phyloP scores from a whole-genome alignment of 2,329 filamentous ascomycete genomes.

The Penicillium sp. region DNA sequence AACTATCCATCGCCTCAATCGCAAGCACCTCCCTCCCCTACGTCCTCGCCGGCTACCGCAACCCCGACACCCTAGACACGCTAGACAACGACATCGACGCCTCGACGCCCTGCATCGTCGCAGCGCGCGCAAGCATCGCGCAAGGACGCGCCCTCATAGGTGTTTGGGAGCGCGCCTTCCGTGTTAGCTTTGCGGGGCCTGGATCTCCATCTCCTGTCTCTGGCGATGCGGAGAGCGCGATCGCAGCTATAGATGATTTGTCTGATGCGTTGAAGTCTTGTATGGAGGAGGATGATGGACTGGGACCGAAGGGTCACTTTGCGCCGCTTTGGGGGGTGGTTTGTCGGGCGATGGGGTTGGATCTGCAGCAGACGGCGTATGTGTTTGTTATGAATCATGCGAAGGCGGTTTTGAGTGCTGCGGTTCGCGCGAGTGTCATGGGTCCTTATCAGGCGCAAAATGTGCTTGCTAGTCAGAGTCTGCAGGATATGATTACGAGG shows the following conservation, averaged over 20 bases:
- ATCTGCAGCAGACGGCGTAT: conserved; percentile 54
- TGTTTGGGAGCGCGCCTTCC: conserved; percentile 58
- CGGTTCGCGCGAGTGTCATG: conserved; percentile 60
- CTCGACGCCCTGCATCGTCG: conserved; percentile 60
- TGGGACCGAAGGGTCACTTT: conserved; percentile 52
- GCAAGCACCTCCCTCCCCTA: conserved; percentile 59
- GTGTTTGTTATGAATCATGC: conserved; percentile 62
- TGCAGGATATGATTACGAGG: conserved; percentile 52
- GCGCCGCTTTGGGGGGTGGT: conserved; percentile 59
- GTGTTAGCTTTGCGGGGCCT: conserved; percentile 29
- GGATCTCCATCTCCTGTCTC: conserved; percentile 7
- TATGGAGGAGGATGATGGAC: conserved; percentile 25
- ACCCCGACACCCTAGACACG: conserved; percentile 48
- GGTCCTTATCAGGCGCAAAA: conserved; percentile 63
- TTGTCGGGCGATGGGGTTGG: conserved; percentile 51
- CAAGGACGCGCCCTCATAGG: conserved; percentile 58
- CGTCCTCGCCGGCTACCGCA: conserved; percentile 53
- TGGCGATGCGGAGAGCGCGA: conserved; percentile 20
- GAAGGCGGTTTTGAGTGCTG: conserved; percentile 60
- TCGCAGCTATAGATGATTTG: conserved; percentile 37
- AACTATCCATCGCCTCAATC: conserved; percentile 55
- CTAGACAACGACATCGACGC: conserved; percentile 63
- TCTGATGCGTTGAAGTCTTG: conserved; percentile 38
- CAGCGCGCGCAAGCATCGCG: conserved; percentile 57
- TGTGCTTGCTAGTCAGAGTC: conserved; percentile 51